Percentiles rank a stretch among this genome's conserved stretches.
Evolutionary conservation across 176 grass and related monocot species (phyloP).

Genomic region (Puccinellia tenuiflora): DNA sequence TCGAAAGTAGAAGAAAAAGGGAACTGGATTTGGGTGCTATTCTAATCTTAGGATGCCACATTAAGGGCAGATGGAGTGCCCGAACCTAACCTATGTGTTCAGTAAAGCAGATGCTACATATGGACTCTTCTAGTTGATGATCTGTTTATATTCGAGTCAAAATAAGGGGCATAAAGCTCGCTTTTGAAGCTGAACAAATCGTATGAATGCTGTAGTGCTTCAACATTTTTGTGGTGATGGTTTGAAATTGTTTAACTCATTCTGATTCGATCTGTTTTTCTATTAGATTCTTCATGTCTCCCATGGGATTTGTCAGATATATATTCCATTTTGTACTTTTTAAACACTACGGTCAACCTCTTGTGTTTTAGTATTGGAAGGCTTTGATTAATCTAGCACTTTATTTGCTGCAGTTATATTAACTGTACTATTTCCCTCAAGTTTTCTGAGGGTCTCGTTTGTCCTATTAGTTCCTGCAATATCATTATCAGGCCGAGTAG

Average conservation of each 20-base stretch:
- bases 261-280: neutral
- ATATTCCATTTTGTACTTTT: conserved; percentile 23
- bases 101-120: neutral
- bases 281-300: conserved; percentile 28
- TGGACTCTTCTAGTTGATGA: neutral
- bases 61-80: neutral
- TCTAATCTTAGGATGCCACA: neutral
- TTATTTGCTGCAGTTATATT: neutral
- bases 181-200: neutral
- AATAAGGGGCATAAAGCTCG: neutral
- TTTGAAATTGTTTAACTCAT: neutral
- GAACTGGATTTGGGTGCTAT: neutral
- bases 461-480: neutral
- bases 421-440: neutral
- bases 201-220: neutral
- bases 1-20: too few species aligned
- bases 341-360: neutral
- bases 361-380: neutral
- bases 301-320: conserved; percentile 10
- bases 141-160: neutral
- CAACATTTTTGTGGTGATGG: neutral
- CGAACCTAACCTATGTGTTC: neutral
- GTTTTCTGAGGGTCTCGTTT: neutral
- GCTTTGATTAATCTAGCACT: neutral
- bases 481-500: neutral